Evolutionary conservation across 208 protist genomes (phyloP).

Genomic region (Leishmania lainsoni): DNA sequence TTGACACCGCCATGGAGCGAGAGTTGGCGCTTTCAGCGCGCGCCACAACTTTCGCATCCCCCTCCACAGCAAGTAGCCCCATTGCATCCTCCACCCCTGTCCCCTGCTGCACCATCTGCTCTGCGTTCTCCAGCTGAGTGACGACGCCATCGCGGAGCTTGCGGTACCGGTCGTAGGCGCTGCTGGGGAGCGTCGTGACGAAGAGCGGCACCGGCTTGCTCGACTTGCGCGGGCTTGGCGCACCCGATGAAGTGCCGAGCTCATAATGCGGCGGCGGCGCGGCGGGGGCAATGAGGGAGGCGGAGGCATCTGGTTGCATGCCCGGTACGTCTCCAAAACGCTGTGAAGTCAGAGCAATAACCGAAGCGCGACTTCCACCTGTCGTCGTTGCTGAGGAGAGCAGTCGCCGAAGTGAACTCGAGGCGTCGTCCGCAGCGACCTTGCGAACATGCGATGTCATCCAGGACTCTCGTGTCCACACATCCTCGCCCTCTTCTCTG

Average conservation of each 20-base stretch:
- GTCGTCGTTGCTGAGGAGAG: neutral
- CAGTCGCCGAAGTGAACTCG: neutral
- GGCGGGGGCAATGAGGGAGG: neutral
- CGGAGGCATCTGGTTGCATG: neutral
- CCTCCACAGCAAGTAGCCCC: neutral
- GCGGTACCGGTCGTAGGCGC: slow-evolving; percentile 25
- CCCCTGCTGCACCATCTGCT: slow-evolving; percentile 8
- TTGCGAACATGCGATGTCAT: neutral
- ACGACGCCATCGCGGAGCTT: slow-evolving; percentile 20
- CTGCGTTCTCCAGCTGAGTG: slow-evolving; percentile 18
- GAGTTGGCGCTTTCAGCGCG: neutral
- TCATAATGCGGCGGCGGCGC: neutral
- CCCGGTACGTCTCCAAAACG: neutral
- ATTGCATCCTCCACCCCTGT: neutral
- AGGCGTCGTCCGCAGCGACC: neutral
- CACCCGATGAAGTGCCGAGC: neutral
- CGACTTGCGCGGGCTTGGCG: slow-evolving; percentile 1
- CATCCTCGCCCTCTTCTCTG: neutral
- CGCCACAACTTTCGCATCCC: neutral
- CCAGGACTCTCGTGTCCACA: slow-evolving; percentile 10
- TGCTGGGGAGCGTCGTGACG: slow-evolving; percentile 26
- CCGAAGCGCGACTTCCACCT: neutral
- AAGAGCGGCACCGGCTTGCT: slow-evolving; percentile 30
- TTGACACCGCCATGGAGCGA: neutral
- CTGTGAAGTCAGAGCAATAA: neutral